These are phyloP conservation scores for Ophiocordyceps camponoti-leonardi DNA, from an alignment of 2,329 filamentous ascomycete genomes.

Conservation along the genomic window DNA sequence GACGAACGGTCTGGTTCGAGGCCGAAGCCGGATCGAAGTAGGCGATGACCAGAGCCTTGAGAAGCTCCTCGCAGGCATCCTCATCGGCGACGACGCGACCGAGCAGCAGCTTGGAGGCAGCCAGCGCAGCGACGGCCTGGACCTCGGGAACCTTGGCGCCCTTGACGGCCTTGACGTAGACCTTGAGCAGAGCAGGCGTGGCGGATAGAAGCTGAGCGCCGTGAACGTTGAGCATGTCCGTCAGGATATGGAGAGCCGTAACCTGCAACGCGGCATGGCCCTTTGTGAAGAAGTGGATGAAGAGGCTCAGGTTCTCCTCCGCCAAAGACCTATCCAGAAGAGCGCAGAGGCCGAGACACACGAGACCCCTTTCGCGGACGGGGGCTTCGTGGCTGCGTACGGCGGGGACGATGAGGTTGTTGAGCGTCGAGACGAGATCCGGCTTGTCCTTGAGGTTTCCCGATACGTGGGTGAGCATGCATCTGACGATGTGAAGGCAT, in stretches of 20 bases:
- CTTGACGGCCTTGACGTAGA: conserved; percentile 71
- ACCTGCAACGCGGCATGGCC: conserved; percentile 81
- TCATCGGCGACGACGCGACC: conserved; percentile 58
- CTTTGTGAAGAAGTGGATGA: conserved; percentile 91
- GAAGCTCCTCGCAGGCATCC: conserved; percentile 51
- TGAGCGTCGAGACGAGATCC: conserved; percentile 91
- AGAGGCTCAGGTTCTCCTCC: conserved; percentile 78
- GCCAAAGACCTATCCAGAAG: conserved; percentile 83
- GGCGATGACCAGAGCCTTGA: conserved; percentile 66
- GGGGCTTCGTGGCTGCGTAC: conserved; percentile 86
- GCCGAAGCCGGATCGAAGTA: conserved; percentile 81
- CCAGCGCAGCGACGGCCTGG: conserved; percentile 64
- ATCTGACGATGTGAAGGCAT: conserved; percentile 91
- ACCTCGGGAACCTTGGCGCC: conserved; percentile 54
- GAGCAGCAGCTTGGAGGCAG: conserved; percentile 73
- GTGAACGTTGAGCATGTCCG: conserved; percentile 82
- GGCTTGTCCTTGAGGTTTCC: conserved; percentile 78
- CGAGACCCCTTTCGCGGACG: conserved; percentile 74
- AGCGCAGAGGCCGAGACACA: conserved; percentile 81
- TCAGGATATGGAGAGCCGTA: conserved; percentile 78
- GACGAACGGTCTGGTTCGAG: conserved; percentile 65
- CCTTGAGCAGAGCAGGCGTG: conserved; percentile 58
- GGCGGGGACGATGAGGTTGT: conserved; percentile 89
- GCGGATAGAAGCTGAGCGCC: conserved; percentile 57
- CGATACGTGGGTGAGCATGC: conserved; percentile 87